Conservation (phyloP, 257 asterid species). For the Capsicum rhomboideum region DNA sequence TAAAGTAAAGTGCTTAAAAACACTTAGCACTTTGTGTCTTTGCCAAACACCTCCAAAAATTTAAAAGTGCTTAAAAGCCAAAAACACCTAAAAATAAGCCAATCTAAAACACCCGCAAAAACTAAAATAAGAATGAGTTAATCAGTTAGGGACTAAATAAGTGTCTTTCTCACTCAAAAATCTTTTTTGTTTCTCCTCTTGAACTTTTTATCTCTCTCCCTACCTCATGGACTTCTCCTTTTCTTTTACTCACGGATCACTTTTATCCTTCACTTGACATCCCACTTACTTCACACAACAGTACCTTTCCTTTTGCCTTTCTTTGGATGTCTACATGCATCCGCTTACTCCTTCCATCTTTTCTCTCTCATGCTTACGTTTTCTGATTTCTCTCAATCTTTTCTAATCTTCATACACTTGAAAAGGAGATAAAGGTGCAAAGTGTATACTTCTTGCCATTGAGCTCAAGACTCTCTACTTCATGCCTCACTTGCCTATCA, state of each 20-base stretch:
- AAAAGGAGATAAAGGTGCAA: too few species aligned
- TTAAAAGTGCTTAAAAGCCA: too few species aligned
- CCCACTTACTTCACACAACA: background rate
- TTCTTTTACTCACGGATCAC: background rate
- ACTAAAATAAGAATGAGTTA: background rate
- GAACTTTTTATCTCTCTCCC: background rate
- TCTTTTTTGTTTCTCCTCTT: background rate
- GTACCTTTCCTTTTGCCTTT: background rate
- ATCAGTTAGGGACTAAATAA: background rate
- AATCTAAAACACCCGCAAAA: too few species aligned
- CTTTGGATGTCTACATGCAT: background rate
- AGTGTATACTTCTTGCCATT: too few species aligned
- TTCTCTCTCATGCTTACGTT: background rate
- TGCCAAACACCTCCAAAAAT: too few species aligned
- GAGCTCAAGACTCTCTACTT: too few species aligned
- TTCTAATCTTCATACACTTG: background rate
- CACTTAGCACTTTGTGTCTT: too few species aligned
- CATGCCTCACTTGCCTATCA: too few species aligned
- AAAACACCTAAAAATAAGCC: too few species aligned
- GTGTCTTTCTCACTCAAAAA: background rate
- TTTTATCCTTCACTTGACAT: background rate
- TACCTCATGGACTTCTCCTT: background rate
- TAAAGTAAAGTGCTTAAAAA: too few species aligned
- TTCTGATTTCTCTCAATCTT: background rate
- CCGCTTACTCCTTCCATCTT: background rate